Conservation (phyloP, 495 filamentous ascomycete genomes). For the Durotheca rogersii region DNA sequence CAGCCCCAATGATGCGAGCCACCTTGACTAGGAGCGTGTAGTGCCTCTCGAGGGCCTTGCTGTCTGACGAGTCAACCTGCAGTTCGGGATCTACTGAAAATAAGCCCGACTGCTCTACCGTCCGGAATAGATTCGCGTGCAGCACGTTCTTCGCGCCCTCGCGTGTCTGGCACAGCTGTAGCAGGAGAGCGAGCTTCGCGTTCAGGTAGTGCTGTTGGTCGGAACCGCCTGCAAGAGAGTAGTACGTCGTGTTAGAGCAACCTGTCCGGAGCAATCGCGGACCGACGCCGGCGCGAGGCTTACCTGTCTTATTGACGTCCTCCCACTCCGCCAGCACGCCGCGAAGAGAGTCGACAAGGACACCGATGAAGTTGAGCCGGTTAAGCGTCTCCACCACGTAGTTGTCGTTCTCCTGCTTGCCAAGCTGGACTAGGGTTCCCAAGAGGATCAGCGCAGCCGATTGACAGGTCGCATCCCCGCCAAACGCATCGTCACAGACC, state of each 20-base stretch:
- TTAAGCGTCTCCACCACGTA: constrained; percentile 76
- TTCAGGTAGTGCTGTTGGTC: constrained; percentile 61
- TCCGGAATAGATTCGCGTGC: constrained; percentile 84
- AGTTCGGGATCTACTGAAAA: constrained; percentile 94
- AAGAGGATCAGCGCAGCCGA: constrained; percentile 77
- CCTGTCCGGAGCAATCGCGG: too few species aligned
- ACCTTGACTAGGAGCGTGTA: constrained; percentile 81
- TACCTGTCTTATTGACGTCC: constrained; percentile 35
- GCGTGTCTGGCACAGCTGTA: constrained; percentile 77
- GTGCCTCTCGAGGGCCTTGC: constrained; percentile 71
- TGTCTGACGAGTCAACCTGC: constrained; percentile 56
- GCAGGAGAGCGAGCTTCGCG: constrained; percentile 77
- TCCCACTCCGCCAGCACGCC: constrained; percentile 65
- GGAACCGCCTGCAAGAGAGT: constrained; percentile 29
- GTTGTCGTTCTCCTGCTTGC: constrained; percentile 64
- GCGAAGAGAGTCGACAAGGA: constrained; percentile 82
- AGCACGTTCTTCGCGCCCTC: constrained; percentile 77
- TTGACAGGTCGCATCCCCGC: constrained; percentile 75
- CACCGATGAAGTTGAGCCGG: constrained; percentile 82
- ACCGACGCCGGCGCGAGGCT: constrained; percentile 21
- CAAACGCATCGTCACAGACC: constrained; percentile 90
- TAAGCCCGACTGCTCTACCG: constrained; percentile 72
- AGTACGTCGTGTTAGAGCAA: constrained; percentile 24
- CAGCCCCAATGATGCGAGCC: constrained; percentile 75
- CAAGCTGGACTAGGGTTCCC: constrained; percentile 65